Evolutionary conservation across 2,329 filamentous ascomycete species (phyloP), one percentile per base, ranked within the genome.

Genomic region (Fusarium armeniacum): DNA sequence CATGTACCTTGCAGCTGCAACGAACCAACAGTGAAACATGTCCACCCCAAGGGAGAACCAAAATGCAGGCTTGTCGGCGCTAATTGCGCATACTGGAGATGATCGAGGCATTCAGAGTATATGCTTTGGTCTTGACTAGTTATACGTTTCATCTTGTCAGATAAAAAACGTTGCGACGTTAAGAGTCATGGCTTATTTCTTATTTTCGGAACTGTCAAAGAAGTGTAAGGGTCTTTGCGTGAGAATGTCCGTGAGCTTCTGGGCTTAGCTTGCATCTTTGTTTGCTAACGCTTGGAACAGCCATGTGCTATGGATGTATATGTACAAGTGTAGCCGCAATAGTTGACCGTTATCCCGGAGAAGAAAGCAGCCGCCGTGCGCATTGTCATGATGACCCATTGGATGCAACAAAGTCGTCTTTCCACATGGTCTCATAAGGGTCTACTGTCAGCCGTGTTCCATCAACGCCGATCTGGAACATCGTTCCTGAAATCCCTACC

Each of bases 391-490:
- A 65, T 51, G 55, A 53, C 35, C 43, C 38, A 62, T 35, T 33
- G 33, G 35, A 20, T 40, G 43, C n/a, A 44, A 59, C 40, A 40
- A 57, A 52, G 22, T 41, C 47, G 61, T 44, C n/a, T 55, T 40
- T 40, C 65, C 70, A 73, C 70, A 73, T 73, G 65, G 70, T 52
- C 47, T 55, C 41, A 38, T 62, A 67, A 73, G 56, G 67, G 57
- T 71, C 57, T 51, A 56, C 61, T 38, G 57, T 71, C 57, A 36
- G 51, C 46, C 55, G 53, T 72, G 58, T 30, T 61, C 65, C 58
- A 62, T 68, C 58, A 32, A 53, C 47, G 68, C 59, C 65, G 67
- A 69, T 74, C 61, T 58, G 67, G 58, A 63, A 58, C 56, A 35
- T 30, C 57, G 32, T 58, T 58, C 58, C 60, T 45, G 30, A 28